Evolutionary conservation across 805 yeast genomes (phyloP), one percentile per base, ranked within the genome.

Genomic region (Vanderwaltozyma verrucispora): DNA sequence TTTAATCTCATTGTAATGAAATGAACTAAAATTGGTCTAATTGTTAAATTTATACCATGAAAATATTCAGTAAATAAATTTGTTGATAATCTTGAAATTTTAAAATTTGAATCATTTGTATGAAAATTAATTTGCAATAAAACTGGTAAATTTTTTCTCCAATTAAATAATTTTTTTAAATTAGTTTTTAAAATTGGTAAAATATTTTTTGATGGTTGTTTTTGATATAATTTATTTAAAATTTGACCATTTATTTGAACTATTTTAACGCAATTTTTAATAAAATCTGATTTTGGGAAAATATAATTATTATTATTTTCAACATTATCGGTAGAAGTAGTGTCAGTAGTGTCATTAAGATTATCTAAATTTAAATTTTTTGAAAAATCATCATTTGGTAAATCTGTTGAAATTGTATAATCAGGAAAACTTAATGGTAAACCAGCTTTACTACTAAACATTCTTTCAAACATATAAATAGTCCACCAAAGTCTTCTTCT

Each of bases 401-500:
- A 62, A 39, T 75, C 87, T 0, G 88, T 78, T 2, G 85, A 77
- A 15, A 88, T 80, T 42, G 89, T 82, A 41, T 80, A 83, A 53
- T 82, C 92, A 1, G 92, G 79, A 41, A 88, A 71, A 37, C 85
- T 75, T 30, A 82, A 56, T 1, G 94, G 94, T 19, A 82, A 60
- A 1, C 94, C 94, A 0, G 88, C 88, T 50, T 82, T 82, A 11
- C 88, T 79, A 6, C 86, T 79, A 29, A 82, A 59, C 89, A 82
- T 81, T 56, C 89, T 62, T 60, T 87, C 96, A 48, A 84, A 73
- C 58, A 79, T 75, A 59, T 84, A 86, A 24, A 80, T 76, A 30
- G 87, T 79, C 96, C 96, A 87, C 65, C 89, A 87, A 26, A 85
- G 60, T 40, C 88, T 72, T 52, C 94, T 71, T 36, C 95, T 69